These are phyloP conservation scores for Colletotrichum musae DNA, from an alignment of 2,329 filamentous ascomycete species.

Conservation along the genomic window DNA sequence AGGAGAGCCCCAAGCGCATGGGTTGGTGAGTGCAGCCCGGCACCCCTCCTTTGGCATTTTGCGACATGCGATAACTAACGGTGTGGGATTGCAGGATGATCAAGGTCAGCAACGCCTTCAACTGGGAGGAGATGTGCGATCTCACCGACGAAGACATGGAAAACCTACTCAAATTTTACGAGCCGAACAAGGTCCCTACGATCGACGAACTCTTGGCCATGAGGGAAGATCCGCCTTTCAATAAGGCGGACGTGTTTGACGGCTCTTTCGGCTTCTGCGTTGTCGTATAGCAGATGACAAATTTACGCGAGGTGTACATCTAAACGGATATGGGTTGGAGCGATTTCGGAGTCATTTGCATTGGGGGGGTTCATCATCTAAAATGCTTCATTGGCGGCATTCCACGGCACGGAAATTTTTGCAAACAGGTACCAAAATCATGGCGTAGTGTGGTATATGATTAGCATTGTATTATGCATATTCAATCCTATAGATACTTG, in stretches of 20 bases:
- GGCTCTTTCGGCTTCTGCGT: constrained; percentile 73
- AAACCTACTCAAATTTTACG: constrained; percentile 83
- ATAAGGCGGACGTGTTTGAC: constrained; percentile 68
- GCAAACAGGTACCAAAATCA: neutral
- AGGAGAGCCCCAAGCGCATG: constrained; percentile 91
- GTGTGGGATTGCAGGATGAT: constrained; percentile 78
- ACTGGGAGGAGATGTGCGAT: constrained; percentile 85
- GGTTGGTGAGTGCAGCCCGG: constrained; percentile 72
- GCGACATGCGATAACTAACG: neutral
- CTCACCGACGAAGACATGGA: constrained; percentile 90
- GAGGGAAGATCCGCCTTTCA: constrained; percentile 60
- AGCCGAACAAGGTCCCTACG: constrained; percentile 67
- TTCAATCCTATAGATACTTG: neutral
- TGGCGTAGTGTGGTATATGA: constrained; percentile 26
- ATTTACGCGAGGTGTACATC: constrained; percentile 9
- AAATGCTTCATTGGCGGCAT: constrained; percentile 21
- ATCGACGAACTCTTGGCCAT: constrained; percentile 70
- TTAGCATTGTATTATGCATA: neutral
- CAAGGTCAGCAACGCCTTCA: constrained; percentile 89
- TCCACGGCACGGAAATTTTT: constrained; percentile 3
- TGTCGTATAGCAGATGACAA: constrained; percentile 48
- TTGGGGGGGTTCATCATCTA: constrained; percentile 18
- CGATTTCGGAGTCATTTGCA: constrained; percentile 35
- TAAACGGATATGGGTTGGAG: constrained; percentile 34
- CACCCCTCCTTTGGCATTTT: neutral